phyloP scores from a whole-genome alignment of 495 filamentous ascomycete genomes.

The Xylaria cubensis region DNA sequence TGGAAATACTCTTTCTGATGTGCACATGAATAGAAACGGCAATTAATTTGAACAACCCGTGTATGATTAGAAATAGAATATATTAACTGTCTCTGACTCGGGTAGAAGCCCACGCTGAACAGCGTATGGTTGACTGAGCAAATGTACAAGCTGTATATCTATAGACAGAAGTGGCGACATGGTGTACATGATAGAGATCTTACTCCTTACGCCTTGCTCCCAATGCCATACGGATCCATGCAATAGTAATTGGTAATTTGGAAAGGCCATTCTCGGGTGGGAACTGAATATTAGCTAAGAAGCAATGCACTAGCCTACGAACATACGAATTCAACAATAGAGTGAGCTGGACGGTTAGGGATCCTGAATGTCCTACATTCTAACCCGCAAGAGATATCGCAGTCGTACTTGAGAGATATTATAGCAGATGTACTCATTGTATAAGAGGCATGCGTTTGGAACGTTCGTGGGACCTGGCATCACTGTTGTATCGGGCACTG shows the following conservation, averaged over 20 bases:
- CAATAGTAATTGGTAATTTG: neutral
- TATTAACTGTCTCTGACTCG: neutral
- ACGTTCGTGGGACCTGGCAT: conserved; percentile 48
- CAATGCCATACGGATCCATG: neutral
- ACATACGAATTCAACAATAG: neutral
- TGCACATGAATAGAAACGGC: neutral
- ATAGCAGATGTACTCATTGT: conserved; percentile 83
- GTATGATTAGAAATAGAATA: neutral
- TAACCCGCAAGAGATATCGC: conserved; percentile 76
- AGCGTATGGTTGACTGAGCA: neutral
- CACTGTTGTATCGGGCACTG: conserved; percentile 54
- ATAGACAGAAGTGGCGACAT: neutral
- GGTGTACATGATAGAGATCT: neutral
- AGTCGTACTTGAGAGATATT: conserved; percentile 78
- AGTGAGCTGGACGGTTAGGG: neutral
- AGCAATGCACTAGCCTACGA: neutral
- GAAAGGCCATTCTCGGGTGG: neutral
- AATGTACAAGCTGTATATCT: neutral
- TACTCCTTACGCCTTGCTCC: neutral
- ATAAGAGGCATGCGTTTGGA: conserved; percentile 47
- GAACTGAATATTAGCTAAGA: neutral
- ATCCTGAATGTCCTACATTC: conserved; percentile 46
- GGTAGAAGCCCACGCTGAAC: neutral
- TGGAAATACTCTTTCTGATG: neutral
- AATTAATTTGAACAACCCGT: neutral